Evolutionary conservation across 306 rosid species (phyloP).

Genomic region (Cucurbita argyrosperma): DNA sequence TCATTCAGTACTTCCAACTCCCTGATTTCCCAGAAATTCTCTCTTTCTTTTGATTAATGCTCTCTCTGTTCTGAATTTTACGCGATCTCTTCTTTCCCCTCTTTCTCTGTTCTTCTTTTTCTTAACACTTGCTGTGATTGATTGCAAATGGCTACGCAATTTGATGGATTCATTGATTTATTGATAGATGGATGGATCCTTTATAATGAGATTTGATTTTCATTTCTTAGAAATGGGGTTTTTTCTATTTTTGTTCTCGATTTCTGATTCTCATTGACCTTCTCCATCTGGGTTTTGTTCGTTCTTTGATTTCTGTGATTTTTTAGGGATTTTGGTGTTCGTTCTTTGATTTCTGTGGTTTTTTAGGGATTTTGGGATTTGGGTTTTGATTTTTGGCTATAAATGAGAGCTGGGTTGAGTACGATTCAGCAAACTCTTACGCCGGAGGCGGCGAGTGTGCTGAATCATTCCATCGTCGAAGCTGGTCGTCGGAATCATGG

Average conservation of each 20-base stretch:
- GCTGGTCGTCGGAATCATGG: slow-evolving; percentile 88
- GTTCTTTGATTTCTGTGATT: neutral
- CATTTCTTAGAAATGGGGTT: neutral
- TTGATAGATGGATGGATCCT: neutral
- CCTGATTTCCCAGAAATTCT: slow-evolving; percentile 13
- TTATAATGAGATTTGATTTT: neutral
- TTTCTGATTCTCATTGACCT: neutral
- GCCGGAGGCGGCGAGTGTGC: slow-evolving; percentile 88
- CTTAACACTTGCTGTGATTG: neutral
- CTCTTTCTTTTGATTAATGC: neutral
- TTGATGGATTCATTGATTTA: neutral
- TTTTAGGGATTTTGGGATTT: neutral
- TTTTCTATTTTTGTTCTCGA: neutral
- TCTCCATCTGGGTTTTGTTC: neutral
- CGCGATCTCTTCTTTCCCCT: neutral
- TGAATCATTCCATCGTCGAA: slow-evolving; percentile 82
- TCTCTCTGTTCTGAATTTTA: slow-evolving; percentile 1
- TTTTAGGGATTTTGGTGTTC: neutral
- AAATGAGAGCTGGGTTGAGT: slow-evolving; percentile 94
- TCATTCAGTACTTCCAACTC: neutral
- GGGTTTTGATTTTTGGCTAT: neutral
- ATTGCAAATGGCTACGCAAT: neutral
- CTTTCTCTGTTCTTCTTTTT: neutral
- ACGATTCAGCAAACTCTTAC: slow-evolving; percentile 97
- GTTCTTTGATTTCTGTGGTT: neutral